Percentiles rank a stretch among this genome's conserved stretches.
These are phyloP conservation scores for Beauveria sp. DNA, from an alignment of 2,329 filamentous ascomycete species.

Conservation along the genomic window DNA sequence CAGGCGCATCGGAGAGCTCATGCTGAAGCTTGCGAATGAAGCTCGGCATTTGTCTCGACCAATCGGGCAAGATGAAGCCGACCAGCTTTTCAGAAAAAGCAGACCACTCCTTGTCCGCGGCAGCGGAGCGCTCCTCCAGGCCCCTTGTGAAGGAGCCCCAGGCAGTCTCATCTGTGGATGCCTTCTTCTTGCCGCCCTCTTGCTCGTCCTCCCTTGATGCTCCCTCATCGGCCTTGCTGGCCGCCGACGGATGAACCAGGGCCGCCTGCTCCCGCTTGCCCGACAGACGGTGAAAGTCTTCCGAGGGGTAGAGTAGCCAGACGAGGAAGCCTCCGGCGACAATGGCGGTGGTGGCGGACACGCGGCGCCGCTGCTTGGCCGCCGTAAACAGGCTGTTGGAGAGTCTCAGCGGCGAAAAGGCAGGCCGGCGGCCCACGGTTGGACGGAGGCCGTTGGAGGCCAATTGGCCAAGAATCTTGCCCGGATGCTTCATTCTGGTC, in stretches of 20 bases:
- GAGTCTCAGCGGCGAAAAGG: constrained; percentile 1
- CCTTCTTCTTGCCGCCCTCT: constrained; percentile 1
- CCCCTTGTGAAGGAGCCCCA: constrained; percentile 40
- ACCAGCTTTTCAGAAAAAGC: constrained; percentile 52
- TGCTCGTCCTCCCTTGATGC: not conserved
- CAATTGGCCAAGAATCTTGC: constrained; percentile 5
- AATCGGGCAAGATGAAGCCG: constrained; percentile 69
- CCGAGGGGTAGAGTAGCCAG: constrained; percentile 37
- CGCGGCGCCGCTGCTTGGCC: constrained; percentile 2
- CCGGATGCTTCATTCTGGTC: constrained; percentile 2
- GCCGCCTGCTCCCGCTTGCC: not conserved
- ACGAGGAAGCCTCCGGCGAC: constrained; percentile 30
- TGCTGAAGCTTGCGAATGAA: constrained; percentile 77
- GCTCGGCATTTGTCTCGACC: constrained; percentile 68
- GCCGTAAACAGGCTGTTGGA: constrained; percentile 4
- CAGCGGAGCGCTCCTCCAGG: constrained; percentile 46
- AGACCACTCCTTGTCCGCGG: constrained; percentile 48
- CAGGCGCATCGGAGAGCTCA: constrained; percentile 80
- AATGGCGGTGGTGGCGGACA: constrained; percentile 18
- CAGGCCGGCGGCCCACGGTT: not conserved
- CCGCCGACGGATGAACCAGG: not conserved
- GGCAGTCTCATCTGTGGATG: constrained; percentile 22
- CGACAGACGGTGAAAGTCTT: constrained; percentile 33
- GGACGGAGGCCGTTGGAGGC: constrained; percentile 7
- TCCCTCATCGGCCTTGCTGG: not conserved